These are phyloP conservation scores for Rhizopus sp. DNA, from an alignment of 371 early-diverging fungal genomes.

Conservation along the genomic window DNA sequence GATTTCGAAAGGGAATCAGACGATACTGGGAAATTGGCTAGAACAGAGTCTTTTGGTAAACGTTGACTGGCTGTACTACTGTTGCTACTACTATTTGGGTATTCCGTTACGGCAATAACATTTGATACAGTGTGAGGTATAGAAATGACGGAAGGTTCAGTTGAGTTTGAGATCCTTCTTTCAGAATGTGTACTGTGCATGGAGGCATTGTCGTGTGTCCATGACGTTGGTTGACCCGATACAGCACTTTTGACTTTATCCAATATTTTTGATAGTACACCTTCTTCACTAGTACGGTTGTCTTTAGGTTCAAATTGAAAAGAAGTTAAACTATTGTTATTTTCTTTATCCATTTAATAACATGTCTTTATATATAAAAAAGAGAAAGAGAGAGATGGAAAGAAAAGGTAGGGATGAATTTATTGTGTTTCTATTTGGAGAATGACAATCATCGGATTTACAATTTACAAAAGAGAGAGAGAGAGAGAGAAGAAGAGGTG, in stretches of 20 bases:
- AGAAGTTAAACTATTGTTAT: conserved; percentile 39
- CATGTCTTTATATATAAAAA: conserved; percentile 5
- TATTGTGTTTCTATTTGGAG: too few species aligned
- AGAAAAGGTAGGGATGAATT: too few species aligned
- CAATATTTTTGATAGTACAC: conserved; percentile 59
- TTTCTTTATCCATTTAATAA: conserved; percentile 22
- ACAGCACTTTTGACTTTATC: conserved; percentile 56
- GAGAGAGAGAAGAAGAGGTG: too few species aligned
- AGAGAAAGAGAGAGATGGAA: too few species aligned
- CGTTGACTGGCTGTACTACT: neutral
- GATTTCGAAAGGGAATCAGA: conserved; percentile 5
- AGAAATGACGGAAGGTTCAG: neutral
- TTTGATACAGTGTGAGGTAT: neutral
- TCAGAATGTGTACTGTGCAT: conserved; percentile 2
- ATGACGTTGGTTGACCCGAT: conserved; percentile 25
- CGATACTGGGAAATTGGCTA: conserved; percentile 1
- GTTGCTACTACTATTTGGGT: neutral
- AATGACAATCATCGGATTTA: too few species aligned
- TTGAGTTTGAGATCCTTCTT: conserved; percentile 6
- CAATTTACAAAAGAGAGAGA: too few species aligned
- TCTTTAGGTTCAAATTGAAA: conserved; percentile 47
- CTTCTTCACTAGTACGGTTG: conserved; percentile 42
- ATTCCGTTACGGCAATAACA: neutral
- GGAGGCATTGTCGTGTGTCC: conserved; percentile 3
- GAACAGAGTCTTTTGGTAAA: neutral